Base-by-base conservation (phyloP, 768 basidiomycete genomes). In the Lyophyllum decastes region DNA sequence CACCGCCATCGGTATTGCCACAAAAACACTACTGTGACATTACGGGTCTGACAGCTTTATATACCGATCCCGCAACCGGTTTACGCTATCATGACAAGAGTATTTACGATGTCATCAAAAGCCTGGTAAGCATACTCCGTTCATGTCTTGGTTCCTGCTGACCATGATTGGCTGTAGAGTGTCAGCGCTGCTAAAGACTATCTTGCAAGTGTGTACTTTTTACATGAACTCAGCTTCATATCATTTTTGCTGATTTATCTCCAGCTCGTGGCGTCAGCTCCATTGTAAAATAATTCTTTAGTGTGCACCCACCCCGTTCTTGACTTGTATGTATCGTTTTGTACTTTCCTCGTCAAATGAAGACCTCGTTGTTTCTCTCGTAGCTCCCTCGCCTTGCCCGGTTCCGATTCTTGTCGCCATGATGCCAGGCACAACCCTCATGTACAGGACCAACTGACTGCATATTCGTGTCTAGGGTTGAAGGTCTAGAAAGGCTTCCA, bases 71-170 rank as follows among this genome's bases (percentile, higher is more conserved):
- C 6, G 82, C 84, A 1, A 92, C 91, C 0, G 86, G 87, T 1
- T 76, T 94, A 10, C 81, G 92, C 4, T 94, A 89, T 67, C 89
- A 94, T 60, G 88, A 94, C 76, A 92, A 90, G 76, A 90, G 85
- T 59, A 83, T 94, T n/a, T 94, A 92, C 66, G 90, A 92, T 47
- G 75, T 92, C 26, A 84, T 94, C 61, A 90, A 90, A 68, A 80
- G 82, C 49, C 72, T 94, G 66, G 92, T 91, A 57, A 49, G 79
- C 10, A 5, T 68, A 16, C 12, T 52, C 0, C 40, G 34, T 2
- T 47, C 14, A 14, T 14, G 9, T 25, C 21, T 17, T 34, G 8
- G n/a, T 10, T 41, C 30, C 24, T 33, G 14, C 16, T 44, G 17
- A 2, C 21, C 17, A 38, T 16, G 17, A 9, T 61, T 30, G 34